Base-by-base conservation (phyloP, 192 early-diverging fungal species). In the Cetraspora pellucida region DNA sequence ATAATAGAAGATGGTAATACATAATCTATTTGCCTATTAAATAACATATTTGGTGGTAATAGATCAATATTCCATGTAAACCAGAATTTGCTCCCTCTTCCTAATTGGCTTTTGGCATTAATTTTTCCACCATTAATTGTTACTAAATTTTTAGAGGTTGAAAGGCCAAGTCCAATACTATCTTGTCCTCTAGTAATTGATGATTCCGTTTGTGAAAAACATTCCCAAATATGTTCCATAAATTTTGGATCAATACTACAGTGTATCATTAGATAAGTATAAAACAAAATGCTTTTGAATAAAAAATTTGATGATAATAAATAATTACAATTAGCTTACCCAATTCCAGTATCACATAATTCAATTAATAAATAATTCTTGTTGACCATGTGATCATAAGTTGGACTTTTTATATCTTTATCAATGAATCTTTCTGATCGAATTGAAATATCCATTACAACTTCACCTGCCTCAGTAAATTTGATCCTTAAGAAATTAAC, bases 291-390 rank as follows among this genome's bases (percentile, higher is more conserved):
- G 8, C 5, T 47, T 50, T n/a, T 8, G 17, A 45, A 19, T 19
- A 25, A 52, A 58, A 61, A 30, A 25, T 59, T 14, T 1, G 30
- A 28, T 37, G 37, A 37, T 37, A 30, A 10, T 31, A 16, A 19
- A 63, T 17, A 30, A 37, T 28, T 44, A 37, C 17, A 28, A 10
- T 31, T 45, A 3, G 27, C 44, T 61, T 74, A 74, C 73, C 73
- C 93, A 61, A 94, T 94, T 3, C 93, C 93, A 3, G 91, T 92
- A 74, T 94, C 93, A n/a, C 77, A 72, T 44, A 94, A 85, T 23
- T 85, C 82, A 21, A 94, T 80, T 47, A 86, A 77, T 25, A 93
- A 81, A 21, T n/a, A n/a, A n/a, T n/a, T n/a, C n/a, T n/a, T n/a
- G n/a, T n/a, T 72, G 28, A 52, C 50, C 21, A 43, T 44, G 1